Evolutionary conservation across 1,284 basidiomycete genomes (phyloP).

Genomic region (Puccinia horiana): DNA sequence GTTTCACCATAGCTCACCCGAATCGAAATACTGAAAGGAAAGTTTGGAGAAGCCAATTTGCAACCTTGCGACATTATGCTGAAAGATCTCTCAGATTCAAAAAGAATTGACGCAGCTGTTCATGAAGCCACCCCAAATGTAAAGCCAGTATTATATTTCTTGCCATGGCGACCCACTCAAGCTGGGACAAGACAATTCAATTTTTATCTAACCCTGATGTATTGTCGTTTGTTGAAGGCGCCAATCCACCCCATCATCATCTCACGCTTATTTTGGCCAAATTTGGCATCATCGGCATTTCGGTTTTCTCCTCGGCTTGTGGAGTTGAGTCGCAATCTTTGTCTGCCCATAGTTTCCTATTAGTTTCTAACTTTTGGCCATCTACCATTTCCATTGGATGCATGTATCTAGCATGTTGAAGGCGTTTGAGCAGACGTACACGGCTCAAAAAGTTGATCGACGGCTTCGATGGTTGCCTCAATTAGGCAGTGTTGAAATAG

Average conservation of each 20-base stretch:
- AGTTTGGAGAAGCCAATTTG: constrained; percentile 84
- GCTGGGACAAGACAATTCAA: background rate
- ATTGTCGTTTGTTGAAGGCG: constrained; percentile 60
- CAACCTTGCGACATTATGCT: constrained; percentile 96
- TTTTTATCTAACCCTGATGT: background rate
- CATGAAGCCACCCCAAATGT: constrained; percentile 70
- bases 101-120: constrained; percentile 77
- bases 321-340: constrained; percentile 20
- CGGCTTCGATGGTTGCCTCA: constrained; percentile 80
- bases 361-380: background rate
- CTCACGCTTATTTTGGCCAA: constrained; percentile 89
- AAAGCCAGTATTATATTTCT: constrained; percentile 54
- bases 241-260: constrained; percentile 82
- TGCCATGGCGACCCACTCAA: background rate
- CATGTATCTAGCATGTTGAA: constrained; percentile 76
- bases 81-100: constrained; percentile 89
- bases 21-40: constrained; percentile 85
- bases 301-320: constrained; percentile 24
- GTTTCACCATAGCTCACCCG: constrained; percentile 69
- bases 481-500: constrained; percentile 75
- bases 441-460: constrained; percentile 83
- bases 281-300: constrained; percentile 25
- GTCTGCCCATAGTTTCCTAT: background rate
- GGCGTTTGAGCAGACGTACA: constrained; percentile 73
- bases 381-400: constrained; percentile 10